Percentiles rank a stretch among this genome's conserved stretches.
These are phyloP conservation scores for Diaporthe australafricana DNA, from an alignment of 2,329 filamentous ascomycete genomes.

Conservation along the genomic window DNA sequence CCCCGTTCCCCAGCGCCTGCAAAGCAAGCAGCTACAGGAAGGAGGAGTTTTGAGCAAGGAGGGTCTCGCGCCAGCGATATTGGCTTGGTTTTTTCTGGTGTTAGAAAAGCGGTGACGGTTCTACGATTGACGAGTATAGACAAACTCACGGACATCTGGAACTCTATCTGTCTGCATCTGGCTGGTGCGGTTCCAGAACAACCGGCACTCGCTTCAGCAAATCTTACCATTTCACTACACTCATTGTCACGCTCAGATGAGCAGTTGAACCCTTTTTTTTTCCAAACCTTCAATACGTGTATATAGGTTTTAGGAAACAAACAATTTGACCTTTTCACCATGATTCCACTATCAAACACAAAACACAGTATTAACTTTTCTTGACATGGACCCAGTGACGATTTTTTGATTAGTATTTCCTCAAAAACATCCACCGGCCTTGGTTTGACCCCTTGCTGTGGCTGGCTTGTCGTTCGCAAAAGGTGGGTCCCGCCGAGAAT, in stretches of 20 bases:
- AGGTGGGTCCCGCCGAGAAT: not conserved
- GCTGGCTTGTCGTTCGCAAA: conserved; percentile 1
- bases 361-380: not conserved
- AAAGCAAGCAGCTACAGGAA: conserved; percentile 29
- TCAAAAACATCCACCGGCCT: not conserved
- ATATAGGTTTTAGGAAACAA: conserved; percentile 21
- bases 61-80: not conserved
- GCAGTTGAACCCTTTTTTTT: not conserved
- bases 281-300: conserved; percentile 30
- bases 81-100: not conserved
- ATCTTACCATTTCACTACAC: conserved; percentile 33
- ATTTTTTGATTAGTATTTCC: not conserved
- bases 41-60: conserved; percentile 32
- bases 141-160: conserved; percentile 29
- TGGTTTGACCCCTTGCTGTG: conserved; percentile 14
- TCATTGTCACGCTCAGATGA: conserved; percentile 27
- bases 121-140: conserved; percentile 35
- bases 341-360: not conserved
- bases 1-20: conserved; percentile 31
- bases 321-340: conserved; percentile 5
- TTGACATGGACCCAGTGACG: not conserved
- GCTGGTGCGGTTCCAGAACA: not conserved
- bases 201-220: conserved; percentile 28
- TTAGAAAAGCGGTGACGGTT: conserved; percentile 22
- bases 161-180: not conserved